Evolutionary conservation across 2,329 filamentous ascomycete species (phyloP), one percentile per base, ranked within the genome.

Genomic region (Xylaria multiplex): DNA sequence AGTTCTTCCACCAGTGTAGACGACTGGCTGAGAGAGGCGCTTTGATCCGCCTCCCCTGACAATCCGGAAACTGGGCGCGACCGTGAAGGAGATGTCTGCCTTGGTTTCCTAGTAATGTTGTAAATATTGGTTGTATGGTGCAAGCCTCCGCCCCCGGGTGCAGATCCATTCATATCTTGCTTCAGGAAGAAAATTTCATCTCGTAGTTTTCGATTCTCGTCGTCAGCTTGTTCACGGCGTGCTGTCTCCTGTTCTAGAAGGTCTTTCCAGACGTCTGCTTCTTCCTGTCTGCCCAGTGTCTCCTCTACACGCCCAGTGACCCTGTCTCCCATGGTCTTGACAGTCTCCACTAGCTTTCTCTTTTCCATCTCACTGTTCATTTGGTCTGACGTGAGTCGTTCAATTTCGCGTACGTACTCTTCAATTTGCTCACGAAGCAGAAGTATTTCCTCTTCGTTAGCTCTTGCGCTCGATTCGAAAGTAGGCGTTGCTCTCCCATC

Each of bases 191-290:
- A 90, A 3, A 96, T 81, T 75, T 99, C 95, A 63, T 97, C 93
- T 6, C 93, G 89, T 16, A 98, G 85, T 72, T 86, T 89, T 70
- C 90, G 90, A 72, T 94, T 94, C 70, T 98, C 94, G 48, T 97
- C 93, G 71, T 98, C 94, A 0, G 92, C 89, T 78, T 97, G 92
- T 78, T 97, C 95, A 64, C 95, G 88, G 35, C 93, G 89, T 3
- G 91, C 91, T 2, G 92, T 96, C 79, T 99, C 96, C 70, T 96
- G 93, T 75, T 97, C 93, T 30, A 97, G 86, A 67, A 98, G 87
- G 73, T 97, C 95, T 77, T 97, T 97, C 91, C 93, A 97, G 78
- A 97, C 95, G 68, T 96, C 93, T 76, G 91, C 83, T 72, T 89
- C 86, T 70, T 89, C 88, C 67, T 89, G 85, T 11, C 84, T 81